Base-by-base conservation (phyloP, 148 eudicot species). In the Fallopia convolvulus region DNA sequence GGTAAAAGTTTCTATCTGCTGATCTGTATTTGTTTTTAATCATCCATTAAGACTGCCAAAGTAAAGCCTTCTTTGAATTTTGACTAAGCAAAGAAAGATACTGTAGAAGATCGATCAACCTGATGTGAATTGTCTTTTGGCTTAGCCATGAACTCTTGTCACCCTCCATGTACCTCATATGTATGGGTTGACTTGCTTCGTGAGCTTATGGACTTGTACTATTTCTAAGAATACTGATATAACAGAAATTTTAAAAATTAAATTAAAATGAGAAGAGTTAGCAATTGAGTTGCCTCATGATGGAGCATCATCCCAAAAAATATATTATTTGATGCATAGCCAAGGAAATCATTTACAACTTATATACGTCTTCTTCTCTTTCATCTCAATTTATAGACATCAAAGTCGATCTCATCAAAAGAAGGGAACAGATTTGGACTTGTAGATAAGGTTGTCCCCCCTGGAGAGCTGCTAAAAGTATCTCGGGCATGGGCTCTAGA, bases 401-500 rank as follows among this genome's bases (percentile, higher is more conserved):
- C 97, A 66, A 92, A 85, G 81, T 79, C 92, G 65, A 88, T 94
- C 58, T 76, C 78, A 52, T 92, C 98, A 17, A 96, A 92, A 80
- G 97, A 88, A 84, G 98, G 96, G 72, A 73, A 81, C 76, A 86
- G 86, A 81, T 82, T 92, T 48, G 98, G 97, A 74, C 97, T 92
- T 65, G 81, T 94, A 86, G 93, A 94, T 84, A 97, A 89, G 26
- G 76, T 90, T 81, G 97, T 87, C 44, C 80, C 93, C 60, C 78
- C 96, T 55, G 82, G 82, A 74, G 96, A 94, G 41, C 82, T 94
- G 83, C 78, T 94, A 82, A 86, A 84, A 60, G 91, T 86, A 76
- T 75, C 98, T 65, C 85, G 90, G 75, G 75, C 78, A 73, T 92
- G 98, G 98, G 97, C 98, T 75, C 76, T 91, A 77, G 96, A 92